Percentiles rank a stretch among this genome's conserved stretches.
Conservation (phyloP, 2,329 filamentous ascomycete species). For the Colletotrichum liaoningense region DNA sequence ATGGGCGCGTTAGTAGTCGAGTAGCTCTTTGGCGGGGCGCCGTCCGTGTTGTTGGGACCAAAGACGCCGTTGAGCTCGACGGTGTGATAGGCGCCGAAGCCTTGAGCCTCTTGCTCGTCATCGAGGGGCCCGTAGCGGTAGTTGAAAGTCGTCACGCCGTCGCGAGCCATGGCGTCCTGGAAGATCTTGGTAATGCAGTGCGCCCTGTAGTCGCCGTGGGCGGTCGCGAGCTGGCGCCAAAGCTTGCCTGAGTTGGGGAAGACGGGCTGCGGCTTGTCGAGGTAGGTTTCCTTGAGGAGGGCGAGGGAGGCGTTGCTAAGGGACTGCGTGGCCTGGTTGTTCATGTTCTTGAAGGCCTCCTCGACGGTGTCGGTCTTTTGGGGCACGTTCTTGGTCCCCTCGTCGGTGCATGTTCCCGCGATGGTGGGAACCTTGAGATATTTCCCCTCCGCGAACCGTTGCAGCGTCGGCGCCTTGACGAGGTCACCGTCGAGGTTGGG, state of each 20-base stretch:
- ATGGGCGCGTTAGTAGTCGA: constrained; percentile 65
- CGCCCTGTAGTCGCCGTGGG: constrained; percentile 49
- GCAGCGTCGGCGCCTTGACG: constrained; percentile 61
- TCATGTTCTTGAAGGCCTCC: constrained; percentile 47
- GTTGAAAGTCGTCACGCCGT: constrained; percentile 64
- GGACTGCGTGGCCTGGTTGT: constrained; percentile 48
- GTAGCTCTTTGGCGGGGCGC: constrained; percentile 66
- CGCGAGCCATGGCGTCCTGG: constrained; percentile 41
- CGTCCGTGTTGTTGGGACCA: constrained; percentile 67
- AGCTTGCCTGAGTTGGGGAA: constrained; percentile 48
- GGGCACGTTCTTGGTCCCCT: constrained; percentile 49
- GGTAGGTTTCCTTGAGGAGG: constrained; percentile 48
- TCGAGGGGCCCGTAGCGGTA: constrained; percentile 79
- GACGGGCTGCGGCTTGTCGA: constrained; percentile 46
- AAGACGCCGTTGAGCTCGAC: constrained; percentile 76
- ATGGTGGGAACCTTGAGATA: constrained; percentile 67
- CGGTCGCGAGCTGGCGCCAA: constrained; percentile 50
- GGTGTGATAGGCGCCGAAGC: constrained; percentile 75
- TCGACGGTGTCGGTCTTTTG: constrained; percentile 45
- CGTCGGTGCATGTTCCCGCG: constrained; percentile 52
- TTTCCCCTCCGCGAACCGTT: constrained; percentile 57
- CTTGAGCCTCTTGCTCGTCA: constrained; percentile 59
- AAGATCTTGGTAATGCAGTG: constrained; percentile 49
- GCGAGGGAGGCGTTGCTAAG: constrained; percentile 45
- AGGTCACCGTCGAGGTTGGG: constrained; percentile 65